These are phyloP conservation scores for Aspergillus neoniger DNA, from an alignment of 2,329 filamentous ascomycete species.

Conservation along the genomic window DNA sequence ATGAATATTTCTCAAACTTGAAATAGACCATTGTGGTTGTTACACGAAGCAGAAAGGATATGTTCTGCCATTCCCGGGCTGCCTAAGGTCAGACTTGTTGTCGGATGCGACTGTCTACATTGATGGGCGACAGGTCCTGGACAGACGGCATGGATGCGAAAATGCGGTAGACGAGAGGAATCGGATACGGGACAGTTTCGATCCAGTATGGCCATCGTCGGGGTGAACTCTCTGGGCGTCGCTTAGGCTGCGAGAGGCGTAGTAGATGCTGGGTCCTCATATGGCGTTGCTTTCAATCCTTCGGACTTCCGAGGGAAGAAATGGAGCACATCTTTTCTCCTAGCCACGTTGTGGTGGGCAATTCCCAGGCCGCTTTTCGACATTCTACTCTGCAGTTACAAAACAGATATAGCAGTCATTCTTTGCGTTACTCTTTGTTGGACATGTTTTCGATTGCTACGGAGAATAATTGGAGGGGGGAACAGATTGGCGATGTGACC, in stretches of 20 bases:
- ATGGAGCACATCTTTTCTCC: background rate
- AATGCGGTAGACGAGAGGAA: constrained; percentile 17
- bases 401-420: constrained; percentile 10
- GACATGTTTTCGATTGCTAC: constrained; percentile 6
- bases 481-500: background rate
- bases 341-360: background rate
- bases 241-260: constrained; percentile 1
- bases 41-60: constrained; percentile 21
- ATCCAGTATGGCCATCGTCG: constrained; percentile 14
- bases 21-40: constrained; percentile 25
- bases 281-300: constrained; percentile 16
- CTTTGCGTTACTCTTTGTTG: constrained; percentile 10
- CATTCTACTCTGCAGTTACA: constrained; percentile 9
- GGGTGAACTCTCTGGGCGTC: constrained; percentile 4
- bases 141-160: constrained; percentile 19
- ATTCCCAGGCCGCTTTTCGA: constrained; percentile 2
- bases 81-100: constrained; percentile 20
- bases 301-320: background rate
- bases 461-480: background rate
- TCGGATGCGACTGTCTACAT: constrained; percentile 20
- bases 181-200: constrained; percentile 21
- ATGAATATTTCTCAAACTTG: constrained; percentile 23
- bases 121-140: constrained; percentile 22
- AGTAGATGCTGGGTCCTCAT: constrained; percentile 8
- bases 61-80: constrained; percentile 22